A percentile compares a stretch with the other conserved stretches of the same genome.
Evolutionary conservation across 495 filamentous ascomycete species (phyloP).

Genomic region (Haplographium delicatum): DNA sequence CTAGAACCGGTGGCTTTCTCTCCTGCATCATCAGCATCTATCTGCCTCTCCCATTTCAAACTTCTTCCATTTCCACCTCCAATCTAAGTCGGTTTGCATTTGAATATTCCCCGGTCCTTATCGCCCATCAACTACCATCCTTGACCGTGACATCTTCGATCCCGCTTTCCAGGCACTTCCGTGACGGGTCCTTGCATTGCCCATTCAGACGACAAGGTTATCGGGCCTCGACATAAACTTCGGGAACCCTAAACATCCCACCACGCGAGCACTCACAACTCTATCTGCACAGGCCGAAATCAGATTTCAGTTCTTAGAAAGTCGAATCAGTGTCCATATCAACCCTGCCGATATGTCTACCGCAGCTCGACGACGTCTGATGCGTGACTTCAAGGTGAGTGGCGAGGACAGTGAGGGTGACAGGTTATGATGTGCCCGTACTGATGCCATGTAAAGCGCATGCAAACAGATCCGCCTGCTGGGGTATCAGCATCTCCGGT

Average conservation of each 20-base stretch:
- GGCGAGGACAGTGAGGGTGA: constrained; percentile 7
- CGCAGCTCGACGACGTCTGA: constrained; percentile 85
- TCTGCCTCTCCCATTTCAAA: not conserved
- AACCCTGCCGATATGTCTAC: constrained; percentile 71
- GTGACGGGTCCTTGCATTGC: too few species aligned
- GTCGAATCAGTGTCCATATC: too few species aligned
- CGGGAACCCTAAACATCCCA: not conserved
- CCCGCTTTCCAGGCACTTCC: too few species aligned
- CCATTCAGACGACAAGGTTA: too few species aligned
- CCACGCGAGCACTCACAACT: not conserved
- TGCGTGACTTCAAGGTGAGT: constrained; percentile 96
- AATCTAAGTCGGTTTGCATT: too few species aligned
- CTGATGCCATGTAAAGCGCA: constrained; percentile 57
- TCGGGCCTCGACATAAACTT: not conserved
- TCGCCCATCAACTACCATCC: not conserved
- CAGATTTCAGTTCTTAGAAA: too few species aligned
- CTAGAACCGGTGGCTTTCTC: constrained; percentile 5
- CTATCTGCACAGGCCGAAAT: not conserved
- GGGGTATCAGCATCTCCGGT: constrained; percentile 96
- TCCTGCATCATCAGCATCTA: not conserved
- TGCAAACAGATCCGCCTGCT: constrained; percentile 98
- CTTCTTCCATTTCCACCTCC: not conserved
- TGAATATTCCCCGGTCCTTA: not conserved
- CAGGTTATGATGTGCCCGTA: constrained; percentile 10
- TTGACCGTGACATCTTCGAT: too few species aligned